These are phyloP conservation scores for Eutrema heterophyllum DNA, from an alignment of 345 rosid genomes.

Conservation along the genomic window DNA sequence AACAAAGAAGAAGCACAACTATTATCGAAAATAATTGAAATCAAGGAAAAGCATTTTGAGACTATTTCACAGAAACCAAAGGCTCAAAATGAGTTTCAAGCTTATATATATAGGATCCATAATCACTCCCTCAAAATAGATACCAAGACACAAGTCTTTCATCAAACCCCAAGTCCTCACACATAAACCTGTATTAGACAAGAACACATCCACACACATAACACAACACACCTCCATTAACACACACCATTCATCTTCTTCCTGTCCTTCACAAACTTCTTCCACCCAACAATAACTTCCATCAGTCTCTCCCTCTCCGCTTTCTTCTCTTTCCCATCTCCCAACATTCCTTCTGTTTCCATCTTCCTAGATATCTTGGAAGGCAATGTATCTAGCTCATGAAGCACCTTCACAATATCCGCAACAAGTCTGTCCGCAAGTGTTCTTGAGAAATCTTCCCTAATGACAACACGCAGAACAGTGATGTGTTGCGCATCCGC, in stretches of 20 bases:
- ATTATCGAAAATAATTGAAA: too few relatives aligned
- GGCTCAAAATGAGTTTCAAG: background rate
- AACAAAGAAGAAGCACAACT: too few relatives aligned
- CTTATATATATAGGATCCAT: background rate
- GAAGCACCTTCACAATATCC: slow-evolving; percentile 53
- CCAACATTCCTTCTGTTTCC: slow-evolving; percentile 1
- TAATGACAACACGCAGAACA: slow-evolving; percentile 78
- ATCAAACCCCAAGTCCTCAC: slow-evolving; percentile 1
- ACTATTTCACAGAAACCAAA: background rate
- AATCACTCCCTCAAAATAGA: slow-evolving; percentile 1
- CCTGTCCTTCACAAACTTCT: slow-evolving; percentile 40
- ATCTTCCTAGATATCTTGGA: slow-evolving; percentile 30
- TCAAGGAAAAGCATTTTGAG: background rate
- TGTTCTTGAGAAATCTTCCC: slow-evolving; percentile 92
- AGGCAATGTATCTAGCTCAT: slow-evolving; percentile 51
- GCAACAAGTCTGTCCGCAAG: slow-evolving; percentile 74
- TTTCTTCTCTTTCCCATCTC: slow-evolving; percentile 34
- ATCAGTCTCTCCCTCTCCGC: slow-evolving; percentile 36
- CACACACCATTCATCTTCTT: slow-evolving; percentile 45
- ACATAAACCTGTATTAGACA: background rate
- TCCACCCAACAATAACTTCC: slow-evolving; percentile 60
- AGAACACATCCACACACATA: background rate
- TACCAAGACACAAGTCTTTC: slow-evolving; percentile 2
- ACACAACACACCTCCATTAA: slow-evolving; percentile 6
- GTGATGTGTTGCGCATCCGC: slow-evolving; percentile 86